Base-by-base conservation (phyloP, 495 filamentous ascomycete species). In the Lasiosphaeris hirsuta region DNA sequence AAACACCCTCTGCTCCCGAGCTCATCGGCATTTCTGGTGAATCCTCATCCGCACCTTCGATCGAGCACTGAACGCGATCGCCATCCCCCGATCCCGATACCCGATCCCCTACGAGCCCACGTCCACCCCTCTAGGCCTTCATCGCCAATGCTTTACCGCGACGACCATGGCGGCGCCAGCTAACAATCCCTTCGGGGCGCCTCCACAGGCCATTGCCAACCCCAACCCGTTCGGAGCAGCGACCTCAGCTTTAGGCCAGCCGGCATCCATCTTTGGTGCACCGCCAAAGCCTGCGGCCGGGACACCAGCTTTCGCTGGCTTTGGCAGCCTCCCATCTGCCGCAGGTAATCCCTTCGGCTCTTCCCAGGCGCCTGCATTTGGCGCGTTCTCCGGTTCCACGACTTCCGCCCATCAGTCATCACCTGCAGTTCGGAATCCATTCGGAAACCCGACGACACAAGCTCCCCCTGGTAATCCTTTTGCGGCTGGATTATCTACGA, bases 141-240 rank as follows among this genome's bases (percentile, higher is more conserved):
- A 19, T 43, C 39, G 43, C 64, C 59, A 60, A 69, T 69, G 67
- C 57, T 51, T 18, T 47, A 43, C 47, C 49, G 45, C 49, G 38
- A 52, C 43, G 52, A 60, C 46, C 52, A 67, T 64, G 58, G 59
- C 54, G 51, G 60, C 63, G 57, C 61, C 58, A 59, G 33, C 46
- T 35, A 54, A 44, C 44, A 57, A 57, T 50, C 54, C 54, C 44
- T 57, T 57, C 30, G 54, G 54, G 34, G 17, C 49, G 11, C 49
- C 49, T 30, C 13, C 43, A 1, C 43, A 19, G 43, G 43, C 17
- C 17, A 45, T 46, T 10, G 23, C 23, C 2, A 30, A 30, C 23
- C 23, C 23, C 2, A 30, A 30, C 23, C 23, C 23, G 23, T 33
- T 19, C 15, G 10, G 18, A 19, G 37, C n/a, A 19, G 50, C 35